Evolutionary conservation across 83 land plant genomes (phyloP), one percentile per base, ranked within the genome.

Genomic region (Thuja plicata): DNA sequence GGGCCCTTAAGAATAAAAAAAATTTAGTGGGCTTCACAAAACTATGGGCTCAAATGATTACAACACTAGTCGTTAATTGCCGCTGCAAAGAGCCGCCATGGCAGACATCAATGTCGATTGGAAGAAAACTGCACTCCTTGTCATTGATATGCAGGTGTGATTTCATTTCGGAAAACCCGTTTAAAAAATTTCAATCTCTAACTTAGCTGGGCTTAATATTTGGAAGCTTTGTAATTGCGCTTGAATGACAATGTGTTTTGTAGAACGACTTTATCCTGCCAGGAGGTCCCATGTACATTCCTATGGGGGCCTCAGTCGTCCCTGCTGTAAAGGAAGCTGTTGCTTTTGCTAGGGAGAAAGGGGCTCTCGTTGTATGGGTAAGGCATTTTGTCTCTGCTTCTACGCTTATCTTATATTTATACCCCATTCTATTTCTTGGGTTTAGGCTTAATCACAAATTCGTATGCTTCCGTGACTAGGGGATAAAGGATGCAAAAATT

Each of bases 231-330:
- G 8, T 21, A 21, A 38, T 21, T 87, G 30, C 19, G 8, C n/a
- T 37, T 34, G 48, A 34, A n/a, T 52, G 60, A 8, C 13, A 88
- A 45, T 46, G 3, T 60, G 80, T 8, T 87, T 24, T 87, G 89
- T 89, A 94, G 96, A 94, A 94, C 17, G 96, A 94, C 77, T 94
- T 94, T 86, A 89, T 94, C 35, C 37, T 88, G 76, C 94, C 96
- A 50, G 95, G 90, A 17, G 78, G 92, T 60, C 90, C 90, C 19
- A 87, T 94, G 92, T 62, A 81, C 38, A 94, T 94, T 38, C 89
- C 90, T 81, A 94, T 93, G 9, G 96, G 93, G 15, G 87, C 88
- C 13, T 88, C 88, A 10, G 76, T 93, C 43, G 92, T 93, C 21
- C 92, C 95, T 79, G 89, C 91, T 40, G 91, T 94, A 38, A 74